Percentiles rank a stretch among this genome's conserved stretches.
phyloP scores from a whole-genome alignment of 371 early-diverging fungal species.

The Hamiltosporidium tvaerminnensis region DNA sequence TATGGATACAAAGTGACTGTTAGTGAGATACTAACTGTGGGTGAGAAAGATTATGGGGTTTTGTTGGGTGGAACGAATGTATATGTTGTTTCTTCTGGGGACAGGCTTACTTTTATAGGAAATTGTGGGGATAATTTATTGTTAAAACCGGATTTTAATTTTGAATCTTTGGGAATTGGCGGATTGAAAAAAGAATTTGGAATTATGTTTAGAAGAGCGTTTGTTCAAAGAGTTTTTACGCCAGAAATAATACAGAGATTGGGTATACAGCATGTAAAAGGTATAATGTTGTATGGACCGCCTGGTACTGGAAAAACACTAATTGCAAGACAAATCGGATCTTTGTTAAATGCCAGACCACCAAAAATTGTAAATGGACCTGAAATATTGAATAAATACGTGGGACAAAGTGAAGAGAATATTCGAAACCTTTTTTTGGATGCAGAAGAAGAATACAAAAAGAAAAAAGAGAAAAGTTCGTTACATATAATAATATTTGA shows the following conservation, averaged over 20 bases:
- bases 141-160: conserved; percentile 72
- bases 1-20: conserved; percentile 18
- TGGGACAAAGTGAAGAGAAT: conserved; percentile 97
- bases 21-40: conserved; percentile 19
- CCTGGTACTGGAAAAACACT: conserved; percentile 97
- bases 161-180: conserved; percentile 95
- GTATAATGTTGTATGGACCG: conserved; percentile 65
- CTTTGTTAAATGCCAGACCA: conserved; percentile 82
- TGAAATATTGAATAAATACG: conserved; percentile 87
- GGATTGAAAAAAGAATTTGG: conserved; percentile 89
- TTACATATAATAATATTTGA: conserved; percentile 97
- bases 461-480: conserved; percentile 72
- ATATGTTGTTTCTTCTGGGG: conserved; percentile 18
- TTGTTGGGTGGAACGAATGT: conserved; percentile 27
- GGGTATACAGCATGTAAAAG: conserved; percentile 89
- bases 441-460: conserved; percentile 79
- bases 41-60: conserved; percentile 23
- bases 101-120: conserved; percentile 18
- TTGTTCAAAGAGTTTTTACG: conserved; percentile 92
- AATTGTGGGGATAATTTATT: conserved; percentile 15
- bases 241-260: conserved; percentile 77
- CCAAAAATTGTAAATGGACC: conserved; percentile 95
- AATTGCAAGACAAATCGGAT: conserved; percentile 94
- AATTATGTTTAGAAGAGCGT: conserved; percentile 89
- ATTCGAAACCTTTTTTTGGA: conserved; percentile 86